phyloP scores from a whole-genome alignment of 176 grass and related monocot species.

The Hsuehochloa calcarea region DNA sequence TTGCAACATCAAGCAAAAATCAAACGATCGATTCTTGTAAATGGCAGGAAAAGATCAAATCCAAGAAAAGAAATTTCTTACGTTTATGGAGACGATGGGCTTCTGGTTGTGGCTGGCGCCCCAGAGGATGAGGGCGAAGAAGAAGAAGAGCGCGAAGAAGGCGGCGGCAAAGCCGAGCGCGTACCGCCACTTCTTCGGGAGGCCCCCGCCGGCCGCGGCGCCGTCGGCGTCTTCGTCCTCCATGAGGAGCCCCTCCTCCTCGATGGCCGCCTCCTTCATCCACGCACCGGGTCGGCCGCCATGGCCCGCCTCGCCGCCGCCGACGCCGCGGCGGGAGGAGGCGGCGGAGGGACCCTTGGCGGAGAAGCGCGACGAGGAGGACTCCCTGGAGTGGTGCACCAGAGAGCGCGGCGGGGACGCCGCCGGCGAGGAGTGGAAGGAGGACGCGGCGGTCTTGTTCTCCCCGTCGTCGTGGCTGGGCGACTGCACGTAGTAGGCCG shows the following conservation, averaged over 20 bases:
- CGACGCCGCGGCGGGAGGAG: slow-evolving; percentile 11
- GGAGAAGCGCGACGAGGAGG: slow-evolving; percentile 70
- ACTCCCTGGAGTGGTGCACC: slow-evolving; percentile 54
- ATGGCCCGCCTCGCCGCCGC: background rate
- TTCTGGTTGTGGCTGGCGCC: slow-evolving; percentile 72
- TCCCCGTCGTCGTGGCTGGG: slow-evolving; percentile 76
- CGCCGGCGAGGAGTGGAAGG: slow-evolving; percentile 69
- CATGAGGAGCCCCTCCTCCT: slow-evolving; percentile 76
- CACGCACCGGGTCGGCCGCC: background rate
- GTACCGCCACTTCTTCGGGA: slow-evolving; percentile 53
- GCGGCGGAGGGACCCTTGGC: slow-evolving; percentile 34
- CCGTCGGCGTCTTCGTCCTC: slow-evolving; percentile 36
- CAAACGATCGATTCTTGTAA: background rate
- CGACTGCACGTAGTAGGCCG: slow-evolving; percentile 91
- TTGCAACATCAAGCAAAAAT: background rate
- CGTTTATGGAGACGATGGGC: slow-evolving; percentile 62
- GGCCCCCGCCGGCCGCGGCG: background rate
- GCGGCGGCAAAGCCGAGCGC: slow-evolving; percentile 50
- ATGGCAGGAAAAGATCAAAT: background rate
- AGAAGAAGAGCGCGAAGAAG: slow-evolving; percentile 80
- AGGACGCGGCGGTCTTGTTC: slow-evolving; percentile 57
- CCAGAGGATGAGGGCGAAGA: slow-evolving; percentile 94
- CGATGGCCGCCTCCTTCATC: slow-evolving; percentile 61
- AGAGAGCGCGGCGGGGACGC: slow-evolving; percentile 64
- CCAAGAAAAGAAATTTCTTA: background rate